Conservation (phyloP, 2,329 filamentous ascomycete genomes). For the Calonectria pseudoturangicola region DNA sequence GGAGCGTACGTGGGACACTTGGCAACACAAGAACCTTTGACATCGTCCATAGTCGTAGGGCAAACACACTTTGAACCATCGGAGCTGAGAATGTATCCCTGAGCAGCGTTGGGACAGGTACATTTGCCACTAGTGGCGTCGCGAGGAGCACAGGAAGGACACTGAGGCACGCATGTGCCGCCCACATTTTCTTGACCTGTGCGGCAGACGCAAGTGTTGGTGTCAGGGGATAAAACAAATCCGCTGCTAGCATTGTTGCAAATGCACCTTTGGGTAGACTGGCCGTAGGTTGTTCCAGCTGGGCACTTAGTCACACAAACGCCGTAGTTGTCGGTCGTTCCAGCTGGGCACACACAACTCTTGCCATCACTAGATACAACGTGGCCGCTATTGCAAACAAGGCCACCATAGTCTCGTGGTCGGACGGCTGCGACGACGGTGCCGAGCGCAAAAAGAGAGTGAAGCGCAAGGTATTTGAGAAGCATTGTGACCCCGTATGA, state of each 20-base stretch:
- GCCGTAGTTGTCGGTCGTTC: neutral
- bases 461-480: neutral
- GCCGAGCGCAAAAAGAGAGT: conserved; percentile 5
- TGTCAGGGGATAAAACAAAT: neutral
- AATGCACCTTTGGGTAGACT: neutral
- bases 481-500: conserved; percentile 1
- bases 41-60: neutral
- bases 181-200: neutral
- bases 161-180: neutral
- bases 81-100: neutral
- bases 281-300: neutral
- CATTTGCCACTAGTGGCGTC: neutral
- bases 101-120: neutral
- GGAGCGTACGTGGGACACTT: neutral
- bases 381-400: neutral
- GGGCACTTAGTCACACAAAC: neutral
- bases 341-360: neutral
- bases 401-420: neutral
- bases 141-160: neutral
- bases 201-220: neutral
- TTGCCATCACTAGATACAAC: neutral
- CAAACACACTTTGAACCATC: neutral
- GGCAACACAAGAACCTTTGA: neutral
- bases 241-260: neutral
- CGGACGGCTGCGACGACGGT: neutral